These are phyloP conservation scores for Beauveria rudraprayagi DNA, from an alignment of 2,329 filamentous ascomycete species.

Conservation along the genomic window DNA sequence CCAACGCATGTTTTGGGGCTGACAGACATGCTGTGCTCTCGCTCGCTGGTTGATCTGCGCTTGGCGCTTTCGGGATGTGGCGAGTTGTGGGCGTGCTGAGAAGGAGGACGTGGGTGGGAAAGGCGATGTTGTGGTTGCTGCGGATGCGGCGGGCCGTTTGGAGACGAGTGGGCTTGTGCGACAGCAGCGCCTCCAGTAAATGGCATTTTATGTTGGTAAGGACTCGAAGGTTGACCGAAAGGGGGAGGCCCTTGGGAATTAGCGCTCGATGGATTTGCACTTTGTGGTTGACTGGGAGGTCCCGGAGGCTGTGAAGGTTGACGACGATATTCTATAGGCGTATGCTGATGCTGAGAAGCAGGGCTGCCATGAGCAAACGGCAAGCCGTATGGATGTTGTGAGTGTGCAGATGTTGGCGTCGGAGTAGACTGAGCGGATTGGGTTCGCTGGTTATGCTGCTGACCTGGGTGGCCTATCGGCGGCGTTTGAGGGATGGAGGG, in stretches of 20 bases:
- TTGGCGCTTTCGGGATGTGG: constrained; percentile 36
- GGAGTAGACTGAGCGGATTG: constrained; percentile 51
- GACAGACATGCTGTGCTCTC: constrained; percentile 64
- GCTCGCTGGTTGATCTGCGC: constrained; percentile 50
- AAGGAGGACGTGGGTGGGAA: constrained; percentile 24
- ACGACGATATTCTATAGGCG: constrained; percentile 34
- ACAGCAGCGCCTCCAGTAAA: neutral
- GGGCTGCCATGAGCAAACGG: constrained; percentile 48
- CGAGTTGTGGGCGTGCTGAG: constrained; percentile 38
- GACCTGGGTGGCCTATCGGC: constrained; percentile 36
- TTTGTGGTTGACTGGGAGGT: constrained; percentile 43
- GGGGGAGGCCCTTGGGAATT: constrained; percentile 23
- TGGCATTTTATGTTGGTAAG: constrained; percentile 46
- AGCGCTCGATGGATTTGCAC: constrained; percentile 34
- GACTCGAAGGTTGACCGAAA: constrained; percentile 39
- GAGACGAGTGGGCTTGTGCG: constrained; percentile 6
- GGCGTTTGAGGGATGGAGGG: constrained; percentile 40
- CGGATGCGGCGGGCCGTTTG: constrained; percentile 8
- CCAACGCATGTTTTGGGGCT: constrained; percentile 67
- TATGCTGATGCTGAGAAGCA: constrained; percentile 35
- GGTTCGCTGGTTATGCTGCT: constrained; percentile 37
- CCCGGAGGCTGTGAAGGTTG: constrained; percentile 48
- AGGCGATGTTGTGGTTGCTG: constrained; percentile 9
- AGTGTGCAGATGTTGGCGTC: constrained; percentile 55
- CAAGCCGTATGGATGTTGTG: constrained; percentile 45